These are phyloP conservation scores for Tulasnella sp. DNA, from an alignment of 768 basidiomycete species.

Conservation along the genomic window DNA sequence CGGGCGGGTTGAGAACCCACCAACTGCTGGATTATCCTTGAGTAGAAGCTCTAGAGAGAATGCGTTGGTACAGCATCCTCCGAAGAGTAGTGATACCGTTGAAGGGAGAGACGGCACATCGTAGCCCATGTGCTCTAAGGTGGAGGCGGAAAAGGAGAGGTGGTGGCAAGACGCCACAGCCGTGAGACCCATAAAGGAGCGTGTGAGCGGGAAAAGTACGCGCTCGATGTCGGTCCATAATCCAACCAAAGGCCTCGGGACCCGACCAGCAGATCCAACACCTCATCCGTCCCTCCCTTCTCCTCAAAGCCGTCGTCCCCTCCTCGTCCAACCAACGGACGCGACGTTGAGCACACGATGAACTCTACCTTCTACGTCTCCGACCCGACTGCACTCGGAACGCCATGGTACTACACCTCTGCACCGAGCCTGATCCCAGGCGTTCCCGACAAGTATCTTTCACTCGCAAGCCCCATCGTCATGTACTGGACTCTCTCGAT, in stretches of 20 bases:
- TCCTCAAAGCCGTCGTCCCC: neutral
- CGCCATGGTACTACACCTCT: constrained; percentile 43
- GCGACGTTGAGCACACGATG: constrained; percentile 12
- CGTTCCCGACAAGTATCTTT: constrained; percentile 66
- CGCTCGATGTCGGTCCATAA: neutral
- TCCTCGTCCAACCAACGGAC: neutral
- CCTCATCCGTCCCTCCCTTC: neutral
- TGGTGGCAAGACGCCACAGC: neutral
- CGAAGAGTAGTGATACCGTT: constrained; percentile 63
- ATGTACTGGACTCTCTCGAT: constrained; percentile 82
- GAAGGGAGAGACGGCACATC: constrained; percentile 32
- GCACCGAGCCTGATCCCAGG: constrained; percentile 44
- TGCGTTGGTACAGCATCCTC: constrained; percentile 86
- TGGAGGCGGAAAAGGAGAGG: neutral
- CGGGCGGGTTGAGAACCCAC: constrained; percentile 41
- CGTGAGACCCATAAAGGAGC: neutral
- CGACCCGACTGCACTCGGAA: neutral
- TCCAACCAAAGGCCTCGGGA: neutral
- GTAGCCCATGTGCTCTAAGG: constrained; percentile 4
- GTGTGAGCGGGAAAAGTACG: neutral
- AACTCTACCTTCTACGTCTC: constrained; percentile 22
- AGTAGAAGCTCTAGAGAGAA: constrained; percentile 73
- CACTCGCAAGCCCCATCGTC: constrained; percentile 68
- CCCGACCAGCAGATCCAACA: neutral
- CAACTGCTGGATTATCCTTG: constrained; percentile 62